Conservation (phyloP, 768 basidiomycete genomes). For the Rhodotorula taiwanensis region DNA sequence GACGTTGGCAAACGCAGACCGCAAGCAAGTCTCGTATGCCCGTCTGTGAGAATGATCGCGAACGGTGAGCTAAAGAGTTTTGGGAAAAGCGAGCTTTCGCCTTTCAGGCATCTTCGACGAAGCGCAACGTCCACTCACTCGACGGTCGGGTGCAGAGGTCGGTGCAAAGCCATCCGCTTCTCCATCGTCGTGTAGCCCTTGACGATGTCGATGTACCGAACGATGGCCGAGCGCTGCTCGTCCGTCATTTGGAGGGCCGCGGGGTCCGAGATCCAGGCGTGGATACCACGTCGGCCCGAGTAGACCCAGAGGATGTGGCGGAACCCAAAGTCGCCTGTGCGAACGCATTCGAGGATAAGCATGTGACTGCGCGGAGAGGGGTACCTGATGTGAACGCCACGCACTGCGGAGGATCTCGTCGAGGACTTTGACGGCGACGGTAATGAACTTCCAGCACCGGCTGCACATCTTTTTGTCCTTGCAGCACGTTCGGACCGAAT, state of each 20-base stretch:
- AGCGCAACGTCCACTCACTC: constrained; percentile 53
- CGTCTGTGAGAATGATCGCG: constrained; percentile 2
- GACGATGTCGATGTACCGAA: constrained; percentile 78
- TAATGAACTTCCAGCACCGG: constrained; percentile 91
- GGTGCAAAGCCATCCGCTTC: constrained; percentile 70
- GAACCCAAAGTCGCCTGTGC: constrained; percentile 75
- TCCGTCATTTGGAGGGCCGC: constrained; percentile 85
- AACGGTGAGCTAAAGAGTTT: too few relatives aligned
- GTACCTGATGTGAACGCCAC: neutral
- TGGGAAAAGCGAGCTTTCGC: too few relatives aligned
- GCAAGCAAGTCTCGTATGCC: constrained; percentile 44
- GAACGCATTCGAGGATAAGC: neutral
- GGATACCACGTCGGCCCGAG: constrained; percentile 95
- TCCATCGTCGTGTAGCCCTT: constrained; percentile 70
- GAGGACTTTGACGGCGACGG: constrained; percentile 80
- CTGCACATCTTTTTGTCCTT: constrained; percentile 81
- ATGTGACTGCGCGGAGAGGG: neutral
- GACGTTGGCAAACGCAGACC: constrained; percentile 56
- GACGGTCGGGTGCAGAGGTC: constrained; percentile 64
- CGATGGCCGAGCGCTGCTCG: constrained; percentile 76
- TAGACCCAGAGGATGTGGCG: constrained; percentile 91
- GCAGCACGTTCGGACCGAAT: constrained; percentile 89
- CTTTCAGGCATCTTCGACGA: too few relatives aligned
- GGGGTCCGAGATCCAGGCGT: constrained; percentile 90
- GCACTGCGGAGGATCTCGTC: constrained; percentile 62